Evolutionary conservation across 495 filamentous ascomycete species (phyloP), one percentile per base, ranked within the genome.

Genomic region (Hypoxylon cercidicola): DNA sequence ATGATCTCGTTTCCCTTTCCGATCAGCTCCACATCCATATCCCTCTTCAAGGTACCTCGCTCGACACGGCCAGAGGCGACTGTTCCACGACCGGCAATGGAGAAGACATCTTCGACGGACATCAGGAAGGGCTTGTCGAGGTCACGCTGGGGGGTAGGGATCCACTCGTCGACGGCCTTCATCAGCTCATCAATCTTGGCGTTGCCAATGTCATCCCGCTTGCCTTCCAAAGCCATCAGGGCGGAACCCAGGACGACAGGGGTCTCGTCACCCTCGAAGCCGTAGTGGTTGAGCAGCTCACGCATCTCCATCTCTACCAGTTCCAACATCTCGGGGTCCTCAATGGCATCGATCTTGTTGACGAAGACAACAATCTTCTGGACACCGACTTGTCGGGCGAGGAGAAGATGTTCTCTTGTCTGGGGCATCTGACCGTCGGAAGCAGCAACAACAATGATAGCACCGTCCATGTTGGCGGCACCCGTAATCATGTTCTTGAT

Each of bases 401-500:
- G 90, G 62, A 99, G 88, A 77, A 99, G 85, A 85, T 99, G 95
- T 81, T 99, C 95, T 82, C 95, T 88, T 55, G 95, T 99, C 84
- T 99, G 95, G 75, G 95, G 95, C 95, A 99, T 99, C 85, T 98
- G 95, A 79, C 95, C 95, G 77, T 99, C 95, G 23, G 92, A 96
- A 77, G 95, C 95, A 75, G 95, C 96, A 72, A 98, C 96, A 59
- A 99, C 95, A 78, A 99, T 97, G 74, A 99, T 92, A 66, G 95
- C 94, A 75, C 95, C 93, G 70, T 97, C 93, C 93, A 97, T 97
- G 84, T 88, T 92, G 64, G 94, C 92, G 60, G 93, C 91, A 85
- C 93, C 93, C 67, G 93, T 97, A 78, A 97, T 97, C 93, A 97
- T 97, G 87, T 99, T 99, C 88, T 99, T 99, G 81, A 99, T 97